Evolutionary conservation across 257 asterid species (phyloP).

Genomic region (Solanum piurae): DNA sequence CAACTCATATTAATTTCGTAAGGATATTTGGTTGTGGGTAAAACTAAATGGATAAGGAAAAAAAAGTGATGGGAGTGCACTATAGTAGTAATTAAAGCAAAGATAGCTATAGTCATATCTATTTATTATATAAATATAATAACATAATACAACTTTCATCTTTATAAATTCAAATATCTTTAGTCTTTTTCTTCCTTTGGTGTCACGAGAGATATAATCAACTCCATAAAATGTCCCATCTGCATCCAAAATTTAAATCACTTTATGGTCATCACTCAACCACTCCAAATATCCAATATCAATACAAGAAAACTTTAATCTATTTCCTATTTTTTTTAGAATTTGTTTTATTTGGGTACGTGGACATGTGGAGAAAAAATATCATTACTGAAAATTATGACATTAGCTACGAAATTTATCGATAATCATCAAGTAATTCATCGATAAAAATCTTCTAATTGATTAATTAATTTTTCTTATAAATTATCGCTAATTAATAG

Average conservation of each 20-base stretch:
- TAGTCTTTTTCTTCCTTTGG: not conserved
- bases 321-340: not conserved
- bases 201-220: slow-evolving; percentile 31
- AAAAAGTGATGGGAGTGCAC: slow-evolving; percentile 16
- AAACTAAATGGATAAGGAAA: slow-evolving; percentile 19
- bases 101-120: not conserved
- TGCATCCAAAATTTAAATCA: slow-evolving; percentile 6
- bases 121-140: not conserved
- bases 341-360: not conserved
- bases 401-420: too few relatives aligned
- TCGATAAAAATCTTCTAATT: too few relatives aligned
- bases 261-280: slow-evolving; percentile 37
- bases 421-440: not conserved
- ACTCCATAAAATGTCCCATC: slow-evolving; percentile 25
- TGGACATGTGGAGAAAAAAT: not conserved
- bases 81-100: not conserved
- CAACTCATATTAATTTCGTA: not conserved
- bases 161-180: not conserved
- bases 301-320: not conserved
- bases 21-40: slow-evolving; percentile 2
- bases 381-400: not conserved
- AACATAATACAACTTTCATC: not conserved
- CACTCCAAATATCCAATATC: slow-evolving; percentile 12
- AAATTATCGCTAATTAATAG: not conserved
- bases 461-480: not conserved